A percentile compares a stretch with the other conserved stretches of the same genome.
phyloP scores from a whole-genome alignment of 208 protist genomes.

The Leishmania arabica region DNA sequence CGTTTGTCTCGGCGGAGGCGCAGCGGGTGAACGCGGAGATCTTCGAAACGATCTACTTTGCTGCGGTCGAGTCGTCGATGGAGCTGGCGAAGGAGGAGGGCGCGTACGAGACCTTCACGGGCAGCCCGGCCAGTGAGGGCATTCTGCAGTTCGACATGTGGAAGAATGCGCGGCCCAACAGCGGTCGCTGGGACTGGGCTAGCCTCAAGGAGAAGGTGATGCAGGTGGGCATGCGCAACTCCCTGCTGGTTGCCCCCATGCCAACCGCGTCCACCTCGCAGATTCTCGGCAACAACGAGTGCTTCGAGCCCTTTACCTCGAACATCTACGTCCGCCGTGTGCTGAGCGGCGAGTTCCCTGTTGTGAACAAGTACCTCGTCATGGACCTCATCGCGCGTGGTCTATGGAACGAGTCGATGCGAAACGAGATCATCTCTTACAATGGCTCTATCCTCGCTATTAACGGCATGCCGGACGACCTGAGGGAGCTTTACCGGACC shows the following conservation, averaged over 20 bases:
- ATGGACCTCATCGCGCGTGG: conserved; percentile 94
- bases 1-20: conserved; percentile 95
- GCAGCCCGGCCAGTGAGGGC: conserved; percentile 95
- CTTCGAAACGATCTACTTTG: conserved; percentile 99
- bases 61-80: conserved; percentile 85
- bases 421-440: conserved; percentile 96
- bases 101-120: conserved; percentile 94
- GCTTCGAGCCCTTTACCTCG: conserved; percentile 99
- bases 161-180: conserved; percentile 71
- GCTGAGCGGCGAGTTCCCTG: conserved; percentile 98
- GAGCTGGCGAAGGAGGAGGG: conserved; percentile 95
- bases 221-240: conserved; percentile 97
- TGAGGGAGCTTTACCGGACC: conserved; percentile 98
- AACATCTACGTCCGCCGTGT: conserved; percentile 99
- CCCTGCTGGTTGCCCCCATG: conserved; percentile 99
- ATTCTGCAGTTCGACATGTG: conserved; percentile 99
- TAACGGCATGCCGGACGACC: conserved; percentile 92
- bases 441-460: conserved; percentile 97
- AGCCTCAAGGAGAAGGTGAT: conserved; percentile 90
- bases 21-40: conserved; percentile 97
- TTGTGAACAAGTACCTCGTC: conserved; percentile 99
- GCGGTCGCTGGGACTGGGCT: conserved; percentile 97
- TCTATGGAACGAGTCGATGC: conserved; percentile 95
- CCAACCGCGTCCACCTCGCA: conserved; percentile 99
- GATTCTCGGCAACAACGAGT: conserved; percentile 99